Percentiles rank a stretch among this genome's conserved stretches.
phyloP scores from a whole-genome alignment of 129 eudicot species.

The Artemisia annua region DNA sequence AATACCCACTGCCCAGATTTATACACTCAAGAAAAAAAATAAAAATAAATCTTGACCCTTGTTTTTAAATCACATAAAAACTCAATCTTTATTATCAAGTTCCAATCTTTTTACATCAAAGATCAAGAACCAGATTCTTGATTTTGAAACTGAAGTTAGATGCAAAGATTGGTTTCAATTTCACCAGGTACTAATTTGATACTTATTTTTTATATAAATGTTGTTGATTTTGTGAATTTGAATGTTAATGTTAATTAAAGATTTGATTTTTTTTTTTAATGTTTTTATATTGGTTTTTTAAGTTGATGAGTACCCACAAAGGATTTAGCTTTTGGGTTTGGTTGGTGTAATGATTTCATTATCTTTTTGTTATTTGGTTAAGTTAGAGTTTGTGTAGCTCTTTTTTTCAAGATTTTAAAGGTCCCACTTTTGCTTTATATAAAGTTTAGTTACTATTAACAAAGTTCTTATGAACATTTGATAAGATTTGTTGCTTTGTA shows the following conservation, averaged over 20 bases:
- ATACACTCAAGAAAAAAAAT: slow-evolving; percentile 28
- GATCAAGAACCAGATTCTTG: too few relatives aligned
- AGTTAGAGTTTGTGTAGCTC: not conserved
- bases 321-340: not conserved
- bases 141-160: too few relatives aligned
- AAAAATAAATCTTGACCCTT: slow-evolving; percentile 11
- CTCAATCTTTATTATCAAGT: slow-evolving; percentile 19
- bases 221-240: not conserved
- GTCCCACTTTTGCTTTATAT: too few relatives aligned
- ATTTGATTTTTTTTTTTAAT: not conserved
- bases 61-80: slow-evolving; percentile 7
- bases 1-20: slow-evolving; percentile 20
- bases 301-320: not conserved
- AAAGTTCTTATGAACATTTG: too few relatives aligned
- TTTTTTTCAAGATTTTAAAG: too few relatives aligned
- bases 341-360: not conserved
- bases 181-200: slow-evolving; percentile 26
- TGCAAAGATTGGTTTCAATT: not conserved
- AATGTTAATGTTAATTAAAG: not conserved
- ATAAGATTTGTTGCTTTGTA: too few relatives aligned
- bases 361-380: not conserved
- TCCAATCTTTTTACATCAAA: too few relatives aligned
- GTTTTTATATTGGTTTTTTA: not conserved
- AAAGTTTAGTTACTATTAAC: not conserved
- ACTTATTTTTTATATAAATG: slow-evolving; percentile 6